Percentiles rank a stretch among this genome's conserved stretches.
Conservation (phyloP, 169 alveolate genomes). For the Fabrea salina region DNA sequence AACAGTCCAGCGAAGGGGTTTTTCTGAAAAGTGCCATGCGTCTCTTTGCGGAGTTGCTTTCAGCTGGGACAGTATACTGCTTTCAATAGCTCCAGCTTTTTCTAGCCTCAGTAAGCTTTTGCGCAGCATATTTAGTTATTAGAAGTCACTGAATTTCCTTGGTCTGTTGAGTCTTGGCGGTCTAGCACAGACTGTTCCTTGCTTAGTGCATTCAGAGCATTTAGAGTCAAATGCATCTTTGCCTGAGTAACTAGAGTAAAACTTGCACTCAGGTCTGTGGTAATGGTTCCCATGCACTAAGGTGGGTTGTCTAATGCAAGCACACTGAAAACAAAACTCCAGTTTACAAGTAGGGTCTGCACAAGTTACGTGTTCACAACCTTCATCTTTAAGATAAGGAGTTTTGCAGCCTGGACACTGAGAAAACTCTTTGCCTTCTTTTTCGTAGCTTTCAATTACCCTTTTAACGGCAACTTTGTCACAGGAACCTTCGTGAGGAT, state of each 20-base stretch:
- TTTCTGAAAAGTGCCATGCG: conserved; percentile 15
- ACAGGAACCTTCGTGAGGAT: not conserved
- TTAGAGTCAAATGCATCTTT: not conserved
- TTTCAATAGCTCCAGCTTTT: not conserved
- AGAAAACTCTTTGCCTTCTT: not conserved
- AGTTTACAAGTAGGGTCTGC: not conserved
- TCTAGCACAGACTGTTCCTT: not conserved
- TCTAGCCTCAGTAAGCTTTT: not conserved
- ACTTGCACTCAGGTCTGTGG: conserved; percentile 32
- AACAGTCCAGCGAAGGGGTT: not conserved
- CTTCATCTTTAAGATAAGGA: conserved; percentile 33
- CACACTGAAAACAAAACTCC: conserved; percentile 33
- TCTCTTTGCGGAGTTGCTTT: not conserved
- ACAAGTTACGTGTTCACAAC: conserved; percentile 34
- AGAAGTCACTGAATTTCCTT: not conserved
- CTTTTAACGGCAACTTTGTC: not conserved
- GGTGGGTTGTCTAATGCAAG: conserved; percentile 27
- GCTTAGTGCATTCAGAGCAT: not conserved
- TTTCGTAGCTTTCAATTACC: not conserved
- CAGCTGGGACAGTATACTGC: not conserved
- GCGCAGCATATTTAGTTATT: not conserved
- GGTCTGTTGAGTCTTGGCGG: not conserved
- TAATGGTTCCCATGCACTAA: conserved; percentile 39
- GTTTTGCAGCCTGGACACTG: conserved; percentile 34
- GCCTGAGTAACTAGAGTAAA: not conserved